Percentiles rank a stretch among this genome's conserved stretches.
phyloP scores from a whole-genome alignment of 805 yeast species.

The Teunomyces stri region DNA sequence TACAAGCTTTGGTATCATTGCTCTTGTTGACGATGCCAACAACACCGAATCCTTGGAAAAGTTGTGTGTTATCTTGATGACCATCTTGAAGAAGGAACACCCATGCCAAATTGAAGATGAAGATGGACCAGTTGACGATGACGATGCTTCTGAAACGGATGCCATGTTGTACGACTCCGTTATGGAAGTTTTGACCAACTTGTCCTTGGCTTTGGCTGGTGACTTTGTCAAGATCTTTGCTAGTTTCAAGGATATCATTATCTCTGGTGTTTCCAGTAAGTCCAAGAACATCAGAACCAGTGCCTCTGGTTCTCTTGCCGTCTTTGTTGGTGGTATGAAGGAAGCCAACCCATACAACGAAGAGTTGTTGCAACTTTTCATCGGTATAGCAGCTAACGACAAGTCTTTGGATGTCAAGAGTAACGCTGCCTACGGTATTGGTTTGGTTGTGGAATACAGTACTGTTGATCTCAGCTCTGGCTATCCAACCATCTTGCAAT shows the following conservation, averaged over 20 bases:
- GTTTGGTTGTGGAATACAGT: slow-evolving; percentile 60
- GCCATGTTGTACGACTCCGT: slow-evolving; percentile 81
- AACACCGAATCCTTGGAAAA: slow-evolving; percentile 54
- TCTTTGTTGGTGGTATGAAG: slow-evolving; percentile 75
- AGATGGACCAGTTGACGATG: slow-evolving; percentile 60
- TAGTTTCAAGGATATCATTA: slow-evolving; percentile 65
- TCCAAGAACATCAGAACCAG: slow-evolving; percentile 67
- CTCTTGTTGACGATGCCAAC: slow-evolving; percentile 60
- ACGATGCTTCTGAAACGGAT: slow-evolving; percentile 47
- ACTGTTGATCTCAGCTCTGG: slow-evolving; percentile 58
- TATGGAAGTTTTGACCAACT: slow-evolving; percentile 76
- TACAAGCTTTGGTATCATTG: slow-evolving; percentile 68
- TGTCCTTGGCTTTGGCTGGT: slow-evolving; percentile 72
- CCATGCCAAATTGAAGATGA: slow-evolving; percentile 75
- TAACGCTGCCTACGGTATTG: slow-evolving; percentile 94
- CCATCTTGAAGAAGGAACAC: slow-evolving; percentile 77
- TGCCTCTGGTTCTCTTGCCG: slow-evolving; percentile 89
- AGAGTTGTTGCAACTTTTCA: slow-evolving; percentile 69
- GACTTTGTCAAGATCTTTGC: slow-evolving; percentile 74
- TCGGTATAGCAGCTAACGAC: slow-evolving; percentile 67
- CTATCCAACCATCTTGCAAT: slow-evolving; percentile 69
- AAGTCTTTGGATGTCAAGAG: slow-evolving; percentile 86
- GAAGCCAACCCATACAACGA: slow-evolving; percentile 61
- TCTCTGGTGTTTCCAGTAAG: slow-evolving; percentile 56
- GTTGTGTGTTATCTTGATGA: slow-evolving; percentile 68